A percentile compares a stretch with the other conserved stretches of the same genome.
Evolutionary conservation across 306 rosid genomes (phyloP).

Genomic region (Astragalus glycyphyllos): DNA sequence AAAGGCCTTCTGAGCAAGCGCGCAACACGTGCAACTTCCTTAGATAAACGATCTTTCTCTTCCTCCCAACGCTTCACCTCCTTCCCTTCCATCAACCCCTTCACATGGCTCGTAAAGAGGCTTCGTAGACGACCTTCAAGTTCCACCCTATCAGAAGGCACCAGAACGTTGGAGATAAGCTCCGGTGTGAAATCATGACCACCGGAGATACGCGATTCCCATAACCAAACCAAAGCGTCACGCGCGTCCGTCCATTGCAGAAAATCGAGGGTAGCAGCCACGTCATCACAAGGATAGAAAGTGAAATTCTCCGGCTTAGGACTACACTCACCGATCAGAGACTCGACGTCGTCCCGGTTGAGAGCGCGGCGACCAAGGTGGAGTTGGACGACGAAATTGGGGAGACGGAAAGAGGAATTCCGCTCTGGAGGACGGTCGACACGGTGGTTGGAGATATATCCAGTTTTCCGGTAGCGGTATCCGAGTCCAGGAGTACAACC

Average conservation of each 20-base stretch:
- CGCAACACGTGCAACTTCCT: constrained; percentile 42
- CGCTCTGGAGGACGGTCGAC: constrained; percentile 39
- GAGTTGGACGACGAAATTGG: constrained; percentile 57
- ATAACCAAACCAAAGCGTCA: constrained; percentile 61
- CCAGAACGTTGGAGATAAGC: constrained; percentile 39
- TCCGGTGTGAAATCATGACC: constrained; percentile 58
- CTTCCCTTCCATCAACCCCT: constrained; percentile 58
- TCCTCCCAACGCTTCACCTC: constrained; percentile 56
- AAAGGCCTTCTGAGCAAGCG: not conserved
- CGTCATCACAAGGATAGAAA: constrained; percentile 10
- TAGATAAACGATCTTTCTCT: constrained; percentile 42
- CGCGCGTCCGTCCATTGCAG: constrained; percentile 60
- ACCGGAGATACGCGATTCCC: constrained; percentile 65
- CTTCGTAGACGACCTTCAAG: constrained; percentile 53
- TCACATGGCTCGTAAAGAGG: constrained; percentile 54
- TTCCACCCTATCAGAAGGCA: constrained; percentile 57
- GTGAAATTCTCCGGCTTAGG: constrained; percentile 41
- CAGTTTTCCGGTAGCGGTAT: not conserved
- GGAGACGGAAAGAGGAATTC: not conserved
- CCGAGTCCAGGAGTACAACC: constrained; percentile 11
- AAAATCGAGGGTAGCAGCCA: constrained; percentile 56
- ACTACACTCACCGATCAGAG: constrained; percentile 51
- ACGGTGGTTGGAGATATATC: constrained; percentile 20
- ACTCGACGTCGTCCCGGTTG: constrained; percentile 29
- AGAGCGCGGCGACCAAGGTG: constrained; percentile 36